Percentiles rank a stretch among this genome's conserved stretches.
Conservation (phyloP, 257 asterid species). For the Solanum chaucha region DNA sequence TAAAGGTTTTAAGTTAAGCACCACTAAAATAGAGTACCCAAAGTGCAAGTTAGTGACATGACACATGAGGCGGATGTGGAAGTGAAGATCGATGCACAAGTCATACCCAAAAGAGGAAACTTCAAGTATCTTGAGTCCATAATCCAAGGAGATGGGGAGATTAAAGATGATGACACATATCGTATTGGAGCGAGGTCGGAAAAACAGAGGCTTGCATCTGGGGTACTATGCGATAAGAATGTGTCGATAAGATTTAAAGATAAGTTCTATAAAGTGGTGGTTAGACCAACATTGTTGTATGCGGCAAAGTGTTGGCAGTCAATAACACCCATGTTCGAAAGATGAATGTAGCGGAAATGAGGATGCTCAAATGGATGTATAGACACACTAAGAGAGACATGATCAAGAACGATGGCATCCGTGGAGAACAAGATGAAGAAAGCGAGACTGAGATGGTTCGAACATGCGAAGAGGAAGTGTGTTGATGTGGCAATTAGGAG, state of each 20-base stretch:
- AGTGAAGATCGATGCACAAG: background rate
- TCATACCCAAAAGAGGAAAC: background rate
- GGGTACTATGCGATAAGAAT: background rate
- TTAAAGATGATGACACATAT: background rate
- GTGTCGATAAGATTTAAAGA: background rate
- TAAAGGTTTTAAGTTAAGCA: background rate
- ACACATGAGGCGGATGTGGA: background rate
- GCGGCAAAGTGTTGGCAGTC: background rate
- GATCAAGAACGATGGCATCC: background rate
- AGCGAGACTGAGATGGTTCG: no score
- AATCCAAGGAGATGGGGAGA: background rate
- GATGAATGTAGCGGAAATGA: background rate
- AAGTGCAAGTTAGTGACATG: background rate
- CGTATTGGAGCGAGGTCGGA: background rate
- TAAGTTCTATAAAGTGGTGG: no score
- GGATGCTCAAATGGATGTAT: background rate
- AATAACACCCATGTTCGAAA: background rate
- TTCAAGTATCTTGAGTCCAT: background rate
- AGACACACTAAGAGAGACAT: background rate
- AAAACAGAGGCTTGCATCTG: background rate
- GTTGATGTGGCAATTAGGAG: background rate
- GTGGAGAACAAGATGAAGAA: no score
- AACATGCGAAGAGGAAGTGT: background rate
- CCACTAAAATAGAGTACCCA: background rate
- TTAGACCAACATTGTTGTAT: background rate